phyloP scores from a whole-genome alignment of 225 moss, liverwort and hornwort species.

The Lunularia cruciata region DNA sequence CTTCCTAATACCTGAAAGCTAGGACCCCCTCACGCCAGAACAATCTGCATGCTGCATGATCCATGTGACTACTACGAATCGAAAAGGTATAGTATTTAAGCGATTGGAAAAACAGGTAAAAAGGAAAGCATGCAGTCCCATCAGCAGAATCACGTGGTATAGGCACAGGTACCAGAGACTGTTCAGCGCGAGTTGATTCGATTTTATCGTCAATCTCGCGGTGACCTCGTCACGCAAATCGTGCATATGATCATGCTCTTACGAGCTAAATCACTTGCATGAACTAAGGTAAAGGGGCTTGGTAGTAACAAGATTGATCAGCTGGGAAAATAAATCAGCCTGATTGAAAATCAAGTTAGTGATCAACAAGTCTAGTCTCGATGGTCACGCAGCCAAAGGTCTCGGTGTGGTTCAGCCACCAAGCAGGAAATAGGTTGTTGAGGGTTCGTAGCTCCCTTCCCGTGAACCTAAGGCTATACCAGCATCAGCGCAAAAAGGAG shows the following conservation, averaged over 20 bases:
- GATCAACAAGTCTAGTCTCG: too few relatives aligned
- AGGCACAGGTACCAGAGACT: too few relatives aligned
- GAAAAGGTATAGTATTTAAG: not conserved
- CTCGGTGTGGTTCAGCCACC: too few relatives aligned
- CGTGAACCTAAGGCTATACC: too few relatives aligned
- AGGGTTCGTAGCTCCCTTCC: too few relatives aligned
- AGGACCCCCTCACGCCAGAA: conserved; percentile 4
- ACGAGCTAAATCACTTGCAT: conserved; percentile 9
- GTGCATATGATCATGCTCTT: conserved; percentile 1
- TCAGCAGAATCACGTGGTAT: conserved; percentile 13
- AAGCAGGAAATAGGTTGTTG: too few relatives aligned
- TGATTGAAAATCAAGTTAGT: too few relatives aligned
- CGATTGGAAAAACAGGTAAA: not conserved
- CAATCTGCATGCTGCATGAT: not conserved
- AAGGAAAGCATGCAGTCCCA: not conserved
- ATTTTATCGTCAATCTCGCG: not conserved
- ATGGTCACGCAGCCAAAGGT: too few relatives aligned
- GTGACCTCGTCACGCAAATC: not conserved
- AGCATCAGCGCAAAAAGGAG: too few relatives aligned
- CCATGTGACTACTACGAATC: not conserved
- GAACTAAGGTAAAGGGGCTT: too few relatives aligned
- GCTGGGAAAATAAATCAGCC: too few relatives aligned
- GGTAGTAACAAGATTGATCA: too few relatives aligned
- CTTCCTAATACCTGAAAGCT: not conserved
- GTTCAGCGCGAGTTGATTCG: conserved; percentile 5